Evolutionary conservation across 805 yeast genomes (phyloP), one percentile per base, ranked within the genome.

Genomic region (Teunomyces stri): DNA sequence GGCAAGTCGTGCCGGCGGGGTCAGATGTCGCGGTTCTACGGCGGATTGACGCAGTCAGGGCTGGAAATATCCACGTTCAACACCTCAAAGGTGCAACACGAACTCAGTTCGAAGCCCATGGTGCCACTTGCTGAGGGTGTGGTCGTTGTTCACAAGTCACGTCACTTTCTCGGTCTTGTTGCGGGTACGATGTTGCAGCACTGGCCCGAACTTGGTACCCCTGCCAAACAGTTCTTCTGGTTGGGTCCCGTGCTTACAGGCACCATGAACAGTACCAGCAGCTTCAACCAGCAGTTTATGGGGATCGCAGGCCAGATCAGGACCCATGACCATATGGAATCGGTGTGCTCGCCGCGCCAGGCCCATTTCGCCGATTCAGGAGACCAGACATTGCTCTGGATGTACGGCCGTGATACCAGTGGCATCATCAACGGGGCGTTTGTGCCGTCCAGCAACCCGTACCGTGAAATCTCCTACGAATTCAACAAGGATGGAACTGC

Each of bases 291-390:
- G 12, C 39, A 38, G 11, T 48, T 42, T 42, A 47, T 50, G 7
- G 54, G 52, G 1, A 37, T 51, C 6, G 43, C 46, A 16, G 54
- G 54, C 11, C 15, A 29, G 22, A 39, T 51, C 18, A 12, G 27
- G 34, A 36, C 40, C 20, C 40, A 44, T 21, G 37, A 44, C 39
- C 34, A 40, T 5, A 43, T 45, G 15, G 31, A 39, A 16, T 36
- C 46, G 20, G 48, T 46, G 10, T 49, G 54, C 30, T 49, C 48
- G 3, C 18, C 34, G 10, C 43, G 44, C 18, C 43, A 44, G 40
- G 45, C 50, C 20, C 49, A 46, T 39, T 49, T 51, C 22, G 40
- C 50, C 28, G 54, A 51, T 40, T 43, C 41, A 37, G 47, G 36
- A 21, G 31, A 21, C 12, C 46, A 50, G 30, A 39, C 33, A 13